phyloP scores from a whole-genome alignment of 495 filamentous ascomycete species.

The Haplographium delicatum region DNA sequence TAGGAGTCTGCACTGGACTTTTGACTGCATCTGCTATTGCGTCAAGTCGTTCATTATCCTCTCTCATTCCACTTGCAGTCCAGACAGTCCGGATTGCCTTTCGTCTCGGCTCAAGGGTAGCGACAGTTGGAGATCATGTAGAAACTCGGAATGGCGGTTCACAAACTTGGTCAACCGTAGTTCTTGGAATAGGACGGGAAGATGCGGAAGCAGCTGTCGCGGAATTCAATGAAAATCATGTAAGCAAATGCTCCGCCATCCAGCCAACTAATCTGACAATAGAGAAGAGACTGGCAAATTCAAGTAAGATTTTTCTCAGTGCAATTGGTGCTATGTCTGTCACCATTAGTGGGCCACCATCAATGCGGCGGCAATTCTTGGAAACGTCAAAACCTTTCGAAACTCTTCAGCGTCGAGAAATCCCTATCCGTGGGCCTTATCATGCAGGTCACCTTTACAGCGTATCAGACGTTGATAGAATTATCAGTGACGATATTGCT shows the following conservation, averaged over 20 bases:
- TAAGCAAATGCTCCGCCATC: too few relatives aligned
- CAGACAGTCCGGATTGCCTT: constrained; percentile 43
- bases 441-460: constrained; percentile 71
- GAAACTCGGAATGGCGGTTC: constrained; percentile 46
- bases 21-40: constrained; percentile 69
- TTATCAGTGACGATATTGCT: constrained; percentile 6
- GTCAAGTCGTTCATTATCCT: constrained; percentile 57
- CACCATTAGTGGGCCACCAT: constrained; percentile 73
- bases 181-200: constrained; percentile 38
- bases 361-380: constrained; percentile 53
- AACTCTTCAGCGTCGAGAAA: constrained; percentile 49
- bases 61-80: constrained; percentile 65
- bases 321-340: constrained; percentile 63
- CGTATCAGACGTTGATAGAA: constrained; percentile 6
- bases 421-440: constrained; percentile 74
- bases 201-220: constrained; percentile 41
- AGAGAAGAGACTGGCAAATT: constrained; percentile 56
- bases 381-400: constrained; percentile 29
- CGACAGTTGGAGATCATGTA: constrained; percentile 43
- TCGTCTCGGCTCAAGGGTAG: constrained; percentile 63
- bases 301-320: constrained; percentile 65
- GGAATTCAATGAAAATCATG: constrained; percentile 46
- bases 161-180: constrained; percentile 52
- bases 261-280: too few relatives aligned
- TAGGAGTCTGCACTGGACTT: constrained; percentile 71